Evolutionary conservation across 2,329 filamentous ascomycete species (phyloP).

Genomic region (Fusarium proliferatum): DNA sequence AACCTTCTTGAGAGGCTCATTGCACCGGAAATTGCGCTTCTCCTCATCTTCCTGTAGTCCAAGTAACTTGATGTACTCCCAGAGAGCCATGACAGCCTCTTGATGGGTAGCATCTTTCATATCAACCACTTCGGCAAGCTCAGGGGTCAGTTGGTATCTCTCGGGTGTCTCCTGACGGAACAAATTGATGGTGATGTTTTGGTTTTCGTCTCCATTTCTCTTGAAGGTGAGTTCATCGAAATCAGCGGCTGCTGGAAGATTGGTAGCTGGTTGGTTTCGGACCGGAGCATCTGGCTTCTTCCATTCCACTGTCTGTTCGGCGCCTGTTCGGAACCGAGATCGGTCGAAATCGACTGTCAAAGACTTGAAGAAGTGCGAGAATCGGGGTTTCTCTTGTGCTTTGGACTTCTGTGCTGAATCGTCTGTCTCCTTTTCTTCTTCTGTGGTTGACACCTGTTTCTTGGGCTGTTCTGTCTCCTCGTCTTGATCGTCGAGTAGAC

Average conservation of each 20-base stretch:
- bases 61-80: conserved; percentile 92
- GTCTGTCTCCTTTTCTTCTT: conserved; percentile 43
- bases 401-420: conserved; percentile 51
- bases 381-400: conserved; percentile 60
- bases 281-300: conserved; percentile 76
- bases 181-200: conserved; percentile 90
- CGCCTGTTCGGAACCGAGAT: conserved; percentile 65
- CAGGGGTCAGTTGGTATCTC: conserved; percentile 81
- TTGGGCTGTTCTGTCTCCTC: conserved; percentile 65
- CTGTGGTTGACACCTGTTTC: conserved; percentile 52
- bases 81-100: conserved; percentile 89
- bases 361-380: conserved; percentile 86
- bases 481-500: conserved; percentile 77
- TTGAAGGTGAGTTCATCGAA: conserved; percentile 95
- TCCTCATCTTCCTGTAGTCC: conserved; percentile 94
- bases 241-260: conserved; percentile 71
- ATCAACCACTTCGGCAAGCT: conserved; percentile 86
- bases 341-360: conserved; percentile 80
- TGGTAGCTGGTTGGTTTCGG: conserved; percentile 56
- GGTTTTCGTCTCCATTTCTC: conserved; percentile 89
- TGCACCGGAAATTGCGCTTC: conserved; percentile 90
- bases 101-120: conserved; percentile 87
- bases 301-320: conserved; percentile 80
- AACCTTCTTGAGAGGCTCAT: conserved; percentile 83
- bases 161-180: conserved; percentile 87